Base-by-base conservation (phyloP, 768 basidiomycete species). In the Phanerochaete sordida region DNA sequence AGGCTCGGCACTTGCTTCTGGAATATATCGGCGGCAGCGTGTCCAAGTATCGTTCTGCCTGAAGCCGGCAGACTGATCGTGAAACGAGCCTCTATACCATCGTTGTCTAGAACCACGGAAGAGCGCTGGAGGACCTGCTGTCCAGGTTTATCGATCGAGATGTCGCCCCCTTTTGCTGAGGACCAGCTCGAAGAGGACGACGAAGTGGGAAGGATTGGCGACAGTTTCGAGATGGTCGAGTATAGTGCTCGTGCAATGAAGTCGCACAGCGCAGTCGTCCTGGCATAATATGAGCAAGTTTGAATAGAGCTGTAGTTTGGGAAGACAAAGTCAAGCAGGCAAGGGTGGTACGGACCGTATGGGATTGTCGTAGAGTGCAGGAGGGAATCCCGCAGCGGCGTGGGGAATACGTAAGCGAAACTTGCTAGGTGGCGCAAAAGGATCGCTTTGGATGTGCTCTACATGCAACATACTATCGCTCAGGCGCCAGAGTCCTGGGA, bases 401-500 rank as follows among this genome's bases (percentile, higher is more conserved):
- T 62, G 64, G 12, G 53, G 48, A 28, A 65, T 43, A 24, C 56
- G 35, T 2, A 65, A 39, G 9, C 61, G 55, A 16, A 62, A 27
- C 26, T 60, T 65, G 58, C 61, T 62, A 1, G 64, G 64, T 15
- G 61, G 59, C 16, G 64, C 64, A 46, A 60, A 65, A 16, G 64
- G 61, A 56, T 65, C 64, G 46, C 50, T 57, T 50, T 65, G 64
- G 30, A 62, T 50, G 50, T 62, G 50, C 24, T 65, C 61, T 26
- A 62, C 47, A n/a, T 33, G 23, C n/a, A 65, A 43, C 8, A 33
- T 23, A 37, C 52, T 57, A 2, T 46, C 60, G 26, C 35, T 26
- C 21, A 60, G 62, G n/a, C 37, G 24, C 64, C 64, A 62, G 3
- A 31, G 1, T 1, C 60, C 63, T 64, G n/a, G n/a, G n/a, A n/a